Evolutionary conservation across 352 stramenopile genomes (phyloP), one percentile per base, ranked within the genome.

Genomic region (Phytophthora constricta): DNA sequence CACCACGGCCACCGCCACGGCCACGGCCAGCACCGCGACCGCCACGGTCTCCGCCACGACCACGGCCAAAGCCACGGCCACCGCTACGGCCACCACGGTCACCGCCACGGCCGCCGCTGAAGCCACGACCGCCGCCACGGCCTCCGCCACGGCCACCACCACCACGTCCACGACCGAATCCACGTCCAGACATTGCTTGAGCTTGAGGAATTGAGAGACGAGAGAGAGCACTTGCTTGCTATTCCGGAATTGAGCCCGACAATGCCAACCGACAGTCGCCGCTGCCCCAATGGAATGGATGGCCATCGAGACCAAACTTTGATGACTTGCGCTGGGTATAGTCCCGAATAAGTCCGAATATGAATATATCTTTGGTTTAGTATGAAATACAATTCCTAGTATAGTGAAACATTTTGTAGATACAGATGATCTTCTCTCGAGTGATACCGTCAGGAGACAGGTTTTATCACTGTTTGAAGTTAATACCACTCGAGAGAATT

Each of bases 1-100:
- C 76, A 23, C 84, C 78, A 50, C 90, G 58, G 11, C 90, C 62
- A 45, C 92, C 74, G n/a, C 90, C 74, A 62, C 92, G 58, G 53
- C 89, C 61, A 19, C 86, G 67, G 27, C 84, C 67, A 54, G 84
- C 58, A 22, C 79, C 54, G 14, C 85, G 62, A 52, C 77, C 52
- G 26, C 80, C 62, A 22, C 87, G 72, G 49, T 76, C 69, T 19
- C 71, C 62, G 49, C 79, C 61, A 22, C 83, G 76, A 59, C 82
- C 68, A 39, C 82, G 65, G 42, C 77, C 52, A 33, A 80, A 68
- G 33, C 72, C 72, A 42, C 70, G 59, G 45, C 77, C 59, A 33
- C 84, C 63, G 16, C 82, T 73, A 46, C 82, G 70, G 46, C 75
- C 68, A 33, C 79, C 61, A 19, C 90, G 84, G 53, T 86, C 28